phyloP scores from a whole-genome alignment of 2,329 filamentous ascomycete species.

The Talaromyces sp. region DNA sequence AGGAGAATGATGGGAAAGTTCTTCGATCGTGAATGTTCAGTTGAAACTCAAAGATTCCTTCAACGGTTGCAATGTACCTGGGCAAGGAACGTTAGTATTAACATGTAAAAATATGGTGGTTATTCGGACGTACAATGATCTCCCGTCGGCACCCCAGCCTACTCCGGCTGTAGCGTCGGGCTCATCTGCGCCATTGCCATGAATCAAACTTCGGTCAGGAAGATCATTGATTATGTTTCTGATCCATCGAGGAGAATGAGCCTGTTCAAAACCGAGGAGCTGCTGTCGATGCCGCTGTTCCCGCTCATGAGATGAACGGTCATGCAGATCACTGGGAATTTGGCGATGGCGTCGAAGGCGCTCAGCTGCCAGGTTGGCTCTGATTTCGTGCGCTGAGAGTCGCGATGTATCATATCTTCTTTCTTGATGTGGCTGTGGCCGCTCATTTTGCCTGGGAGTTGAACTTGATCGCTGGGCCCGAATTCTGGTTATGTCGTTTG shows the following conservation, averaged over 20 bases:
- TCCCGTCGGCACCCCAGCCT: constrained; percentile 51
- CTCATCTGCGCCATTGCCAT: constrained; percentile 38
- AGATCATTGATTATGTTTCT: constrained; percentile 41
- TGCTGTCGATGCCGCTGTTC: constrained; percentile 40
- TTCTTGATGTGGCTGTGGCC: constrained; percentile 28
- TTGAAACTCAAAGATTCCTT: constrained; percentile 52
- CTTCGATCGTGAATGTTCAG: constrained; percentile 52
- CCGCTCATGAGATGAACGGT: constrained; percentile 28
- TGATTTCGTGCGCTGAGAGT: constrained; percentile 36
- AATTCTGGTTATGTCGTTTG: constrained; percentile 24
- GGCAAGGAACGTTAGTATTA: too few species aligned
- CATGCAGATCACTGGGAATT: constrained; percentile 37
- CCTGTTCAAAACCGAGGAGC: constrained; percentile 36
- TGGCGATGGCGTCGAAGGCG: constrained; percentile 43
- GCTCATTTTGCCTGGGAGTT: constrained; percentile 37
- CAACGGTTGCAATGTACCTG: constrained; percentile 52
- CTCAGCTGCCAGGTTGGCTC: constrained; percentile 43
- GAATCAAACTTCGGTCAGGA: constrained; percentile 34
- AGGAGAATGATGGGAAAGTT: constrained; percentile 49
- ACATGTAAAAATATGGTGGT: too few species aligned
- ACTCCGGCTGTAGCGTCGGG: constrained; percentile 50
- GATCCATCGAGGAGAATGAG: constrained; percentile 42
- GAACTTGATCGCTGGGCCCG: constrained; percentile 38
- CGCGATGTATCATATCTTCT: constrained; percentile 31
- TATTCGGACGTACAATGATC: constrained; percentile 46